phyloP scores from a whole-genome alignment of 148 eudicot species.

The Chenopodium quinoa region DNA sequence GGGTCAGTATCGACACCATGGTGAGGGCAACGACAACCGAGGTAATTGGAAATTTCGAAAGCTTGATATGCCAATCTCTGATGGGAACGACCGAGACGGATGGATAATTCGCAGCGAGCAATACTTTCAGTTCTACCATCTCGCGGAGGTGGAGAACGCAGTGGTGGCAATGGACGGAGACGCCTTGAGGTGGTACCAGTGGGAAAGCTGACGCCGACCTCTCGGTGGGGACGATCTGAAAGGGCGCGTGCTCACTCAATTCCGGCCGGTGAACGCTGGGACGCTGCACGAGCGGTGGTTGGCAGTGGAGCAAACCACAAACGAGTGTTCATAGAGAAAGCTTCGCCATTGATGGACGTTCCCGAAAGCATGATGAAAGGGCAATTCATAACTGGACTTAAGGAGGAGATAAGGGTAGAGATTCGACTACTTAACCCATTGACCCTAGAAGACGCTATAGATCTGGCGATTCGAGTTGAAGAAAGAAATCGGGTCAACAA shows the following conservation, averaged over 20 bases:
- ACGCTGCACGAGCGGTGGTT: not conserved
- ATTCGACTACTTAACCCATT: no score
- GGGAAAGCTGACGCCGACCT: not conserved
- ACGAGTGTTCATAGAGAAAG: not conserved
- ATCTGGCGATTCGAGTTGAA: no score
- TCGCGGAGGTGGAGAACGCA: not conserved
- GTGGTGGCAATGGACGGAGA: not conserved
- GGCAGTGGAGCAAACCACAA: not conserved
- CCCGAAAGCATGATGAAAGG: not conserved
- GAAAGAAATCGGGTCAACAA: not conserved
- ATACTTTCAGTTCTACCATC: not conserved
- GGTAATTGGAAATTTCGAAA: not conserved
- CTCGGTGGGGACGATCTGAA: not conserved
- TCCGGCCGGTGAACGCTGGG: not conserved
- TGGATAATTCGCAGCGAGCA: not conserved
- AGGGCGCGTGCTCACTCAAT: not conserved
- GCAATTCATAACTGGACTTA: not conserved
- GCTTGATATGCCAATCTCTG: not conserved
- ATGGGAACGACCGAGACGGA: not conserved
- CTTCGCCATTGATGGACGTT: not conserved
- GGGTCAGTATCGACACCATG: no score
- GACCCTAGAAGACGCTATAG: no score
- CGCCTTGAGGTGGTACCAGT: not conserved
- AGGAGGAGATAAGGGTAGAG: not conserved
- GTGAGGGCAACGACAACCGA: no score